Base-by-base conservation (phyloP, 768 basidiomycete species). In the Roridomyces roridus region DNA sequence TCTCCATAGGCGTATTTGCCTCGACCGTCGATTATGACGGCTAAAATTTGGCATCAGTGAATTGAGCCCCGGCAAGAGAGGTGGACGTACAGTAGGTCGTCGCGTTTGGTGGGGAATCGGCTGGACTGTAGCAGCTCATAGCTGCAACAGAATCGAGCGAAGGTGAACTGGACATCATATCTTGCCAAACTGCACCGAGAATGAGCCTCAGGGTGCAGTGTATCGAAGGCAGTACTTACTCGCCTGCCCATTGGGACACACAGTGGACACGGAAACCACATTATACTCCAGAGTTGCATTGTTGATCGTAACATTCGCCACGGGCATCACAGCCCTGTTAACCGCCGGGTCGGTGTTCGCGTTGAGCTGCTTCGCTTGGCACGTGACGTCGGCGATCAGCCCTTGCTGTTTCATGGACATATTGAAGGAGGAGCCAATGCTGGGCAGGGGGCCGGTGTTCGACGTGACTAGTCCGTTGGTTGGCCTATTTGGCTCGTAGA, bases 321-420 rank as follows among this genome's bases (percentile, higher is more conserved):
- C n/a, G n/a, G n/a, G n/a, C n/a, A n/a, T n/a, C n/a, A n/a, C n/a
- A n/a, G n/a, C n/a, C n/a, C n/a, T n/a, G n/a, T n/a, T n/a, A n/a
- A n/a, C n/a, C n/a, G 43, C 44, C 2, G 53, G 53, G 18, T 39
- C 7, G 3, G 45, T 17, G 7, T 24, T 40, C 6, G 8, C 17
- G 47, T 25, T 20, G 36, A 55, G 45, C 3, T 23, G 12, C 18
- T 24, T 10, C 17, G 18, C 4, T 24, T 36, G 15, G 24, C 53
- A 55, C 14, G 45, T 40, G 25, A 47, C 45, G 6, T 28, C 10
- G 15, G 45, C 36, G 2, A 35, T 39, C 24, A 55, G 10, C 1
- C 53, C 53, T 20, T 55, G 53, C 37, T 55, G 53, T 9, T 20
- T 10, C 45, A 55, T 55, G 6, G 37, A 35, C 7, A 24, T 11